These are phyloP conservation scores for Mortierella sp. DNA, from an alignment of 371 early-diverging fungal species.

Conservation along the genomic window DNA sequence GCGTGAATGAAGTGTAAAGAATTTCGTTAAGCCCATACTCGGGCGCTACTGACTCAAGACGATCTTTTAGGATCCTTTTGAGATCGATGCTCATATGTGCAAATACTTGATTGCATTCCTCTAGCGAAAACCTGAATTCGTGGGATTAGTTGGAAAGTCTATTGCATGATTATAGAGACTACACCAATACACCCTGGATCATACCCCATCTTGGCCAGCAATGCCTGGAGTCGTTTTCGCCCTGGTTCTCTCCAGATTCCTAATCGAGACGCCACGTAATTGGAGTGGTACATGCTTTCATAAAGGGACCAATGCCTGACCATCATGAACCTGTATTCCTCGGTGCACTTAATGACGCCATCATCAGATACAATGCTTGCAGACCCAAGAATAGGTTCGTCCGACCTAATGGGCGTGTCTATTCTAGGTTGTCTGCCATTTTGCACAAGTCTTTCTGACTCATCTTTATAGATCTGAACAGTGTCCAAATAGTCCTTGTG, in stretches of 20 bases:
- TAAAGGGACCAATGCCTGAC: slow-evolving; percentile 93
- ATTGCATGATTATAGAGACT: slow-evolving; percentile 49
- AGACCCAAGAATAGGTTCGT: slow-evolving; percentile 1
- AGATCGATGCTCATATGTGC: slow-evolving; percentile 85
- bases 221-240: slow-evolving; percentile 76
- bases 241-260: slow-evolving; percentile 91
- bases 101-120: slow-evolving; percentile 78
- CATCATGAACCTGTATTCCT: slow-evolving; percentile 88
- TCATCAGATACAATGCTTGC: slow-evolving; percentile 24
- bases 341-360: slow-evolving; percentile 52
- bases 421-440: neutral
- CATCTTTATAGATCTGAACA: slow-evolving; percentile 68
- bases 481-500: slow-evolving; percentile 66
- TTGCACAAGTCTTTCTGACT: slow-evolving; percentile 64
- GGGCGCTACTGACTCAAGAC: slow-evolving; percentile 79
- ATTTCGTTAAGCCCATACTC: slow-evolving; percentile 85
- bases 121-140: slow-evolving; percentile 69
- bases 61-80: slow-evolving; percentile 71
- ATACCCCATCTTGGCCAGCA: slow-evolving; percentile 91
- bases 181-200: neutral
- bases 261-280: slow-evolving; percentile 86
- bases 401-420: neutral
- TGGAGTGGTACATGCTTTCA: slow-evolving; percentile 88
- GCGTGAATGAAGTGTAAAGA: slow-evolving; percentile 82
- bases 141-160: neutral